A percentile compares a stretch with the other conserved stretches of the same genome.
phyloP scores from a whole-genome alignment of 306 rosid genomes.

The Trichosanthes cucumerina region DNA sequence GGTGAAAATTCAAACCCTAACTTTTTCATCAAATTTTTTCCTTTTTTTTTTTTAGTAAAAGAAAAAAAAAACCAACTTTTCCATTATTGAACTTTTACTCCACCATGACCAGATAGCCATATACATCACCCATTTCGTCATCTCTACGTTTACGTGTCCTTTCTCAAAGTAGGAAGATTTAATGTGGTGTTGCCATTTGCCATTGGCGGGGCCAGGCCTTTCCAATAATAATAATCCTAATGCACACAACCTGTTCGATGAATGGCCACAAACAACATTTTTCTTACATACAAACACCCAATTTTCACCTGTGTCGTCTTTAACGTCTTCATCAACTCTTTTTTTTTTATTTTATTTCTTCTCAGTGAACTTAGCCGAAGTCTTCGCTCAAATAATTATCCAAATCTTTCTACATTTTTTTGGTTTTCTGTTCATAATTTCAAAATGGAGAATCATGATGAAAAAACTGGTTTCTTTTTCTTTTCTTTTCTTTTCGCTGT shows the following conservation, averaged over 20 bases:
- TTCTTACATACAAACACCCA: background rate
- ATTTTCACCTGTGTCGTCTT: background rate
- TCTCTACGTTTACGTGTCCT: slow-evolving; percentile 57
- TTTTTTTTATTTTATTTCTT: too few relatives aligned
- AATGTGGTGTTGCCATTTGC: slow-evolving; percentile 1
- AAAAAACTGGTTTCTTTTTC: background rate
- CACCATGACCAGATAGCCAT: slow-evolving; percentile 28
- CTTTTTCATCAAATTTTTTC: too few relatives aligned
- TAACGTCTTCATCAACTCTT: background rate
- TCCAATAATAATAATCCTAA: background rate
- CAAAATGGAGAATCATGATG: background rate
- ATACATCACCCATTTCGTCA: slow-evolving; percentile 60
- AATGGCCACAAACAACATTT: background rate
- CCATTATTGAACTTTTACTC: slow-evolving; percentile 35
- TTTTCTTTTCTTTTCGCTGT: background rate
- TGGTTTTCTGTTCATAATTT: background rate
- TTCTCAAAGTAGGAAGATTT: background rate
- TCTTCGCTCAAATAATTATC: background rate
- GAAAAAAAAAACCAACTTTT: background rate
- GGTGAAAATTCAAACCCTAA: too few relatives aligned
- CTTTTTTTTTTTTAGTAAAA: background rate
- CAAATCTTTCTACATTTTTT: background rate
- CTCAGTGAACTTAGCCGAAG: background rate
- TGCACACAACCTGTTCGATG: background rate
- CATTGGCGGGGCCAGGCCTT: background rate